These are phyloP conservation scores for Moniliophthora roreri DNA, from an alignment of 1,284 basidiomycete genomes.

Conservation along the genomic window DNA sequence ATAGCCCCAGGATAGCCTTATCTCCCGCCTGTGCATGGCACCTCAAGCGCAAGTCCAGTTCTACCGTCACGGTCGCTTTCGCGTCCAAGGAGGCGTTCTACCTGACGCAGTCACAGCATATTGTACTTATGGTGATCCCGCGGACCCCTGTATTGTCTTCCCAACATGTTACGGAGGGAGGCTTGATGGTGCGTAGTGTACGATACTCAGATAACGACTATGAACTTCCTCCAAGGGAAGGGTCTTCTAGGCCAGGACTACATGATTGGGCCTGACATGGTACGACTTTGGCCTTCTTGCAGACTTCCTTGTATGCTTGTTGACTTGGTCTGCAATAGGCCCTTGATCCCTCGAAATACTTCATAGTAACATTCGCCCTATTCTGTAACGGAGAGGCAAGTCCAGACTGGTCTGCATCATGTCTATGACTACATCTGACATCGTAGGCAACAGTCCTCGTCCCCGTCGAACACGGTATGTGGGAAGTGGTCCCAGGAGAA, in stretches of 20 bases:
- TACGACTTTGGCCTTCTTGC: conserved; percentile 11
- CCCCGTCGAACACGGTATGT: conserved; percentile 58
- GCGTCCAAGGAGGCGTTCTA: conserved; percentile 36
- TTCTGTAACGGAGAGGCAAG: conserved; percentile 60
- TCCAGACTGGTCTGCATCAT: background rate
- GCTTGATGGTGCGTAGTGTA: conserved; percentile 27
- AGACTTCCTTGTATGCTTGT: background rate
- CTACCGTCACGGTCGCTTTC: conserved; percentile 39
- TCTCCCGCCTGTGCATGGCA: background rate
- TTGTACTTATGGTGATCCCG: conserved; percentile 39
- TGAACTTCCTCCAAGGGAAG: background rate
- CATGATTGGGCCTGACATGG: conserved; percentile 52
- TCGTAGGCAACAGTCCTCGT: conserved; percentile 44
- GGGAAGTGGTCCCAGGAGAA: conserved; percentile 19
- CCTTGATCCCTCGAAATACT: conserved; percentile 50
- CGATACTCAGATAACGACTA: background rate
- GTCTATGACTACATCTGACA: background rate
- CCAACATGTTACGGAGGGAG: conserved; percentile 44
- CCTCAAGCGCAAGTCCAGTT: conserved; percentile 28
- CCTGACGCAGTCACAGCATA: conserved; percentile 43
- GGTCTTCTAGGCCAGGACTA: conserved; percentile 45
- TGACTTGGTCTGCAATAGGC: conserved; percentile 28
- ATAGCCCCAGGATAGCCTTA: too few species aligned
- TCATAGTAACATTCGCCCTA: conserved; percentile 55
- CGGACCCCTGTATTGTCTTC: conserved; percentile 43